A percentile compares a stretch with the other conserved stretches of the same genome.
Conservation (phyloP, 2,329 filamentous ascomycete species). For the Hysterium pulicare region DNA sequence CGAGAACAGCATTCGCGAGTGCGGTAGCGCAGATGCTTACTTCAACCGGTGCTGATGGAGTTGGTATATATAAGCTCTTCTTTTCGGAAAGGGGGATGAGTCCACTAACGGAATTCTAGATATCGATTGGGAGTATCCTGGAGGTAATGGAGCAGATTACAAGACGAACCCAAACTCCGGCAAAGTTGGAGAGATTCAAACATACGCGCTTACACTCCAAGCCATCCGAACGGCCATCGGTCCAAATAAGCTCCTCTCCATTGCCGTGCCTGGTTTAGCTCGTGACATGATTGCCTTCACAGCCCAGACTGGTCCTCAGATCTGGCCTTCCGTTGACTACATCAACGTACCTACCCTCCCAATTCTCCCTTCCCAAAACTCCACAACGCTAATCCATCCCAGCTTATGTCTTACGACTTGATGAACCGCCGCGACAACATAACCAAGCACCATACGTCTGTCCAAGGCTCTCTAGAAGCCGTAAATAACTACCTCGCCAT, state of each 20-base stretch:
- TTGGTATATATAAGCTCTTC: conserved; percentile 43
- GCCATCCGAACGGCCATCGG: conserved; percentile 59
- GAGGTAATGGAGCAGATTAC: conserved; percentile 68
- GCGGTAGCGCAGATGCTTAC: conserved; percentile 64
- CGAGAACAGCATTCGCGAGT: conserved; percentile 57
- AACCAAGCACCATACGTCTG: conserved; percentile 64
- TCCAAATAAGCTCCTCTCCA: conserved; percentile 58
- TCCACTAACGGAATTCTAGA: conserved; percentile 39
- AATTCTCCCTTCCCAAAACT: not conserved
- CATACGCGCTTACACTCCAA: conserved; percentile 59
- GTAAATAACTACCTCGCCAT: conserved; percentile 58
- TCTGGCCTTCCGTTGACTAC: conserved; percentile 61
- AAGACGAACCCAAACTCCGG: conserved; percentile 57
- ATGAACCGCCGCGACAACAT: conserved; percentile 65
- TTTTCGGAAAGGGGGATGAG: not conserved
- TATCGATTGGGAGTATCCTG: conserved; percentile 64
- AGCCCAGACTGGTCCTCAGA: conserved; percentile 52
- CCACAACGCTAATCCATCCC: not conserved
- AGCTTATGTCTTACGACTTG: conserved; percentile 68
- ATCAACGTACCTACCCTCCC: conserved; percentile 48
- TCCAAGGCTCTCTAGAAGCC: conserved; percentile 52
- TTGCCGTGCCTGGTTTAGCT: conserved; percentile 62
- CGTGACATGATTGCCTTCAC: conserved; percentile 69
- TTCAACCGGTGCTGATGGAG: conserved; percentile 62
- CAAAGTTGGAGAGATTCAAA: conserved; percentile 59